phyloP scores from a whole-genome alignment of 129 eudicot genomes.

The Sambucus nigra region DNA sequence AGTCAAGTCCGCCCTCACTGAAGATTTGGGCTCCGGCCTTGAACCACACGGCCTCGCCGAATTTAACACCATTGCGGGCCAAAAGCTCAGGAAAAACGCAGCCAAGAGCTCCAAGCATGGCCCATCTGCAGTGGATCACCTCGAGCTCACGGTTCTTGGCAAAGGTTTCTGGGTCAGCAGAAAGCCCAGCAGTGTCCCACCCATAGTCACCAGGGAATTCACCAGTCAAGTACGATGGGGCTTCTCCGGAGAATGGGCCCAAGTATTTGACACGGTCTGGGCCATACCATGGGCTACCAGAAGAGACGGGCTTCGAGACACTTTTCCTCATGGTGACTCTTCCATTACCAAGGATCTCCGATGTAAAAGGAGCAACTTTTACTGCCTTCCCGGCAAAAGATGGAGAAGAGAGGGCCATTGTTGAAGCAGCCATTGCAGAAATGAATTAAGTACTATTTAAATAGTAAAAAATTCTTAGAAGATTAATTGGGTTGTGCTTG shows the following conservation, averaged over 20 bases:
- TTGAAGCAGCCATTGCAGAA: constrained; percentile 23
- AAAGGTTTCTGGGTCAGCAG: constrained; percentile 29
- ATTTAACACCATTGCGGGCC: constrained; percentile 24
- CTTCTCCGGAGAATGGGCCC: constrained; percentile 31
- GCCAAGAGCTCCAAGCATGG: constrained; percentile 31
- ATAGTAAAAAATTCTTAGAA: too few relatives aligned
- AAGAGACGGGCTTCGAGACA: constrained; percentile 11
- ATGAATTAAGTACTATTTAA: not conserved
- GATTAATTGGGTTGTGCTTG: not conserved
- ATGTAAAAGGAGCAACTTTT: constrained; percentile 16
- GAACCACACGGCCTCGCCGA: constrained; percentile 35
- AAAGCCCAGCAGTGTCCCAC: constrained; percentile 28
- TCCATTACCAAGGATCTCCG: constrained; percentile 17
- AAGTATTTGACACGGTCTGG: constrained; percentile 37
- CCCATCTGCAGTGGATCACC: constrained; percentile 29
- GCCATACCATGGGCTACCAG: constrained; percentile 33
- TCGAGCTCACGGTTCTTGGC: constrained; percentile 27
- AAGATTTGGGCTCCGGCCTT: constrained; percentile 36
- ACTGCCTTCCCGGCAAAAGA: constrained; percentile 22
- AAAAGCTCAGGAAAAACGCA: constrained; percentile 32
- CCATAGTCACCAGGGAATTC: constrained; percentile 28
- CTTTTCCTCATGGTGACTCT: constrained; percentile 28
- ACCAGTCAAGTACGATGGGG: constrained; percentile 16
- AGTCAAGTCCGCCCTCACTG: constrained; percentile 36
- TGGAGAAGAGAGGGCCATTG: constrained; percentile 37